A percentile compares a stretch with the other conserved stretches of the same genome.
Conservation (phyloP, 2,329 filamentous ascomycete species). For the Orbilia javanica region DNA sequence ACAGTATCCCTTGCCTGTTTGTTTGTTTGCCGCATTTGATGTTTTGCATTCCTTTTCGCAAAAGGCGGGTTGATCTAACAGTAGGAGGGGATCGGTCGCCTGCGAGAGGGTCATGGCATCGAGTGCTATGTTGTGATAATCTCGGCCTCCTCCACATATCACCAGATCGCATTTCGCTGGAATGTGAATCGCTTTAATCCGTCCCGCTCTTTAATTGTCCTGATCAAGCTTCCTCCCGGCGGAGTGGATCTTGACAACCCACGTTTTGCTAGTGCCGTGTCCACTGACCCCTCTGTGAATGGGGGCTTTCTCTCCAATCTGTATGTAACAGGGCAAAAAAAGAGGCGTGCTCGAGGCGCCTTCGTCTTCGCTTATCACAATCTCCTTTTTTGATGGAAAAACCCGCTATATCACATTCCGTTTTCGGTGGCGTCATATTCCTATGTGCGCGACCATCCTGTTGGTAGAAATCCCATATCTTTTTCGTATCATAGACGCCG, state of each 20-base stretch:
- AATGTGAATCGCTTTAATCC: slow-evolving; percentile 43
- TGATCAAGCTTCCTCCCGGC: slow-evolving; percentile 36
- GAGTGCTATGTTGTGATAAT: neutral
- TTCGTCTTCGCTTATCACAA: slow-evolving; percentile 43
- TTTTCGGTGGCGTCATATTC: slow-evolving; percentile 48
- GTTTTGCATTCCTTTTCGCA: neutral
- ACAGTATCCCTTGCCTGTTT: slow-evolving; percentile 23
- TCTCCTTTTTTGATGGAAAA: slow-evolving; percentile 7
- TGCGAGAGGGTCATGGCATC: neutral
- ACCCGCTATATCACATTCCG: slow-evolving; percentile 39
- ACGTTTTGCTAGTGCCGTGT: slow-evolving; percentile 50
- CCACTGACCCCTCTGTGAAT: slow-evolving; percentile 7
- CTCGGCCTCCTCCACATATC: slow-evolving; percentile 26
- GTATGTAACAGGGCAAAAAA: slow-evolving; percentile 13
- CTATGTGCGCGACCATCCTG: slow-evolving; percentile 11
- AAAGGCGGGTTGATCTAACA: slow-evolving; percentile 6
- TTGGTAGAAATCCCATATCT: slow-evolving; percentile 8
- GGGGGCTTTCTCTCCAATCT: slow-evolving; percentile 1
- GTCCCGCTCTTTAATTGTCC: slow-evolving; percentile 13
- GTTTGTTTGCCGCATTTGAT: slow-evolving; percentile 19
- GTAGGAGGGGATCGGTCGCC: slow-evolving; percentile 16
- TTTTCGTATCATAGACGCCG: slow-evolving; percentile 16
- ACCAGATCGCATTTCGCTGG: slow-evolving; percentile 14
- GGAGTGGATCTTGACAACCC: slow-evolving; percentile 53
- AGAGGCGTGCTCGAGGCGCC: slow-evolving; percentile 22